These are phyloP conservation scores for Diaporthe nobilis DNA, from an alignment of 2,329 filamentous ascomycete genomes.

Conservation along the genomic window DNA sequence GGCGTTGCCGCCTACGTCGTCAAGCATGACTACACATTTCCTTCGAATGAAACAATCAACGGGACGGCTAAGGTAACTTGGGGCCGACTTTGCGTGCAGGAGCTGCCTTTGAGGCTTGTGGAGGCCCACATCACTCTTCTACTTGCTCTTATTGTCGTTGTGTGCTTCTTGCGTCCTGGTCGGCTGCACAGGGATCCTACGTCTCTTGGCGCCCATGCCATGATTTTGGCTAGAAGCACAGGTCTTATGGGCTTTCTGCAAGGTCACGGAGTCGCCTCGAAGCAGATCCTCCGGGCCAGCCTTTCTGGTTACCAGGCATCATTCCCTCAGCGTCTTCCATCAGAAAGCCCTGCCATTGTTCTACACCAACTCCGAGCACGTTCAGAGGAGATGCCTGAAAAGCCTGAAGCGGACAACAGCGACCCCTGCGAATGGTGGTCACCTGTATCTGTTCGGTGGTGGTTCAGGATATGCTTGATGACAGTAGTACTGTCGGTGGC, in stretches of 20 bases:
- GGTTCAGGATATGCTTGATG: not conserved
- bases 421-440: not conserved
- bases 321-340: no score
- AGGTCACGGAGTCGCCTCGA: not conserved
- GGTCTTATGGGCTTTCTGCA: not conserved
- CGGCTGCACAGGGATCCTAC: not conserved
- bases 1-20: not conserved
- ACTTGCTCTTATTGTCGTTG: rapidly evolving
- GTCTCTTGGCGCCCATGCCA: not conserved
- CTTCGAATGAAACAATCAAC: not conserved
- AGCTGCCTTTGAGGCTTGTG: not conserved
- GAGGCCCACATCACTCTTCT: not conserved
- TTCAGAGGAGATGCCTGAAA: no score
- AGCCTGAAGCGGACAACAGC: not conserved
- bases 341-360: not conserved
- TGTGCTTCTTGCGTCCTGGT: not conserved
- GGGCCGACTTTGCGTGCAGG: not conserved
- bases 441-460: not conserved
- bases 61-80: not conserved
- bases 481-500: rapidly evolving
- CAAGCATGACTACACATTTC: not conserved
- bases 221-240: not conserved
- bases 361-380: no score
- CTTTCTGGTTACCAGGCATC: not conserved
- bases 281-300: not conserved